These are phyloP conservation scores for Gautieria morchelliformis DNA, from an alignment of 768 basidiomycete genomes.

Conservation along the genomic window DNA sequence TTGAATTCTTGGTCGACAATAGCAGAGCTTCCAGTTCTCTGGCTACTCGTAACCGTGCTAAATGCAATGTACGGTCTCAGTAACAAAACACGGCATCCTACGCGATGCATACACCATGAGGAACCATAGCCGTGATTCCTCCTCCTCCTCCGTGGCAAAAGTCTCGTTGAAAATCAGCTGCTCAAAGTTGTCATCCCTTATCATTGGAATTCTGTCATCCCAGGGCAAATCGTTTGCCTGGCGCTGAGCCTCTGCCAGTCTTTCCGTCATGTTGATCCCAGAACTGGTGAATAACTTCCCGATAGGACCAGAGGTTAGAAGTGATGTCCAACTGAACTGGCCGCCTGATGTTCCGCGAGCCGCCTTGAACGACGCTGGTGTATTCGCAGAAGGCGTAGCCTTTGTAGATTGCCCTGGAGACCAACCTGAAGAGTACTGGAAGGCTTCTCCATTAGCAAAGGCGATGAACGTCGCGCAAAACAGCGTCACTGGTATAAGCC, in stretches of 20 bases:
- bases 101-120: slow-evolving; percentile 53
- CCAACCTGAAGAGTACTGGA: slow-evolving; percentile 5
- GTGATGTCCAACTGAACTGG: slow-evolving; percentile 18
- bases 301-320: slow-evolving; percentile 47
- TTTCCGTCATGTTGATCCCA: slow-evolving; percentile 67
- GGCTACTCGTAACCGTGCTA: slow-evolving; percentile 50
- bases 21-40: slow-evolving; percentile 58
- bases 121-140: slow-evolving; percentile 64
- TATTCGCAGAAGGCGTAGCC: neutral
- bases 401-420: slow-evolving; percentile 3
- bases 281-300: slow-evolving; percentile 41
- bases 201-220: slow-evolving; percentile 66
- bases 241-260: slow-evolving; percentile 24
- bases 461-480: neutral
- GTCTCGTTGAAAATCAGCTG: slow-evolving; percentile 64
- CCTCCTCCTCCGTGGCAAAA: slow-evolving; percentile 48
- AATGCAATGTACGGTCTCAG: neutral
- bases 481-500: neutral
- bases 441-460: neutral
- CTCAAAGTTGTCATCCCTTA: slow-evolving; percentile 75
- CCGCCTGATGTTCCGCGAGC: slow-evolving; percentile 15
- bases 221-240: slow-evolving; percentile 34
- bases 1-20: slow-evolving; percentile 68
- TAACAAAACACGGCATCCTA: neutral
- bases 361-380: slow-evolving; percentile 14